phyloP scores from a whole-genome alignment of 345 rosid species.

The Brassica juncea region DNA sequence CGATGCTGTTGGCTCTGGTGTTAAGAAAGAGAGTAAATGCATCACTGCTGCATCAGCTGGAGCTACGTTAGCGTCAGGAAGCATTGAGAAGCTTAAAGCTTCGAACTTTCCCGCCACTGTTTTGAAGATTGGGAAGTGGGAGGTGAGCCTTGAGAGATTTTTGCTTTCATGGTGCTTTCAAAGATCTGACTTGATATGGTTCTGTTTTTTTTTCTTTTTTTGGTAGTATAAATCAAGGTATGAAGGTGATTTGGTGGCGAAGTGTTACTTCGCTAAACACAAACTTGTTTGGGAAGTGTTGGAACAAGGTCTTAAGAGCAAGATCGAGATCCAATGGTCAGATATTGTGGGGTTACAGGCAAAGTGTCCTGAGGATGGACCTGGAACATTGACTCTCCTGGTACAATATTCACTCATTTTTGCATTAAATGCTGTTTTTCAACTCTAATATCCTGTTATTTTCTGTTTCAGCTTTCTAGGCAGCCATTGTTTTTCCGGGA shows the following conservation, averaged over 20 bases:
- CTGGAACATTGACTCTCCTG: conserved; percentile 85
- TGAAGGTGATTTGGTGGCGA: conserved; percentile 99
- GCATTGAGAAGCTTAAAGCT: conserved; percentile 86
- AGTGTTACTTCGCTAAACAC: conserved; percentile 98
- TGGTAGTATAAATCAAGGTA: conserved; percentile 82
- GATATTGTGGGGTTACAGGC: conserved; percentile 93
- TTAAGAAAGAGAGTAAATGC: conserved; percentile 58
- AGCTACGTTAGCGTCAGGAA: conserved; percentile 21
- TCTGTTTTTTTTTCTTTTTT: conserved; percentile 13
- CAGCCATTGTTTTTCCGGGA: conserved; percentile 97
- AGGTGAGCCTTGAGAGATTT: conserved; percentile 49
- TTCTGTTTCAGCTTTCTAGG: conserved; percentile 71
- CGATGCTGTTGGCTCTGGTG: conserved; percentile 19
- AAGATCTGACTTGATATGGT: neutral
- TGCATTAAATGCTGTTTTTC: neutral
- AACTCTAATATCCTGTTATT: conserved; percentile 4
- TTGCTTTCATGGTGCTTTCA: neutral
- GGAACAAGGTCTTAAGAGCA: conserved; percentile 96
- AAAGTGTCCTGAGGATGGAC: conserved; percentile 77
- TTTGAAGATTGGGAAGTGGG: conserved; percentile 87
- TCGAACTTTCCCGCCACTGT: conserved; percentile 90
- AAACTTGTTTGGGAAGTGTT: conserved; percentile 99
- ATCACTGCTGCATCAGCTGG: conserved; percentile 30
- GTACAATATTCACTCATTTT: conserved; percentile 45
- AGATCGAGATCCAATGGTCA: conserved; percentile 98